phyloP scores from a whole-genome alignment of 1,284 basidiomycete genomes.

The Pascua guehoae region DNA sequence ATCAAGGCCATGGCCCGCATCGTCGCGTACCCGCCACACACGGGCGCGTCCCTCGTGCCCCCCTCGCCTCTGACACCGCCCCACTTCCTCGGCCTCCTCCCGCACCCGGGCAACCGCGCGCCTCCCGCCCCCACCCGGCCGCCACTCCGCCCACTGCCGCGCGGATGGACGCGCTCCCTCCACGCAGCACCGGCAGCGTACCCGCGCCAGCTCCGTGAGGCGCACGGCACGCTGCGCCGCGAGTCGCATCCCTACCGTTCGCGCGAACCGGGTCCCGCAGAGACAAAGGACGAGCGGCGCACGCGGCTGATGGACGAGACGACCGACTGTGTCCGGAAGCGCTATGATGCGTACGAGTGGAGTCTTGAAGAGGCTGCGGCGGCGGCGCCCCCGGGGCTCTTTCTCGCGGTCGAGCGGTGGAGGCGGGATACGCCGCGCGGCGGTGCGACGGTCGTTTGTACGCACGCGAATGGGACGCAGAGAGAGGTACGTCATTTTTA shows the following conservation, averaged over 20 bases:
- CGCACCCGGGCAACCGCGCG: constrained; percentile 7
- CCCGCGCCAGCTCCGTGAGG: constrained; percentile 51
- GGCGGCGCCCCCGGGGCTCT: constrained; percentile 7
- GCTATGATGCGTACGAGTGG: constrained; percentile 13
- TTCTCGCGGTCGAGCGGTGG: constrained; percentile 18
- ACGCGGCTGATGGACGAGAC: constrained; percentile 1
- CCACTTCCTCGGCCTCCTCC: constrained; percentile 7
- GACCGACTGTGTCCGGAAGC: neutral
- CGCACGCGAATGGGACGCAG: constrained; percentile 15
- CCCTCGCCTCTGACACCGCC: neutral
- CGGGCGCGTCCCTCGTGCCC: neutral
- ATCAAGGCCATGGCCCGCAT: no score
- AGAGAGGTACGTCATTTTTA: constrained; percentile 31
- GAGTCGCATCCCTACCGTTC: constrained; percentile 18
- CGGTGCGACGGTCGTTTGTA: constrained; percentile 11
- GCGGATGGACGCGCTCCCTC: constrained; percentile 55
- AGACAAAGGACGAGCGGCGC: constrained; percentile 35
- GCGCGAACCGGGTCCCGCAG: constrained; percentile 3
- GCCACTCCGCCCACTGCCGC: constrained; percentile 30
- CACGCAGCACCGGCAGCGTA: constrained; percentile 70
- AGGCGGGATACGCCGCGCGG: constrained; percentile 2
- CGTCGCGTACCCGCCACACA: constrained; percentile 3
- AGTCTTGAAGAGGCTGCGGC: constrained; percentile 4
- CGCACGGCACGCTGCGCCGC: constrained; percentile 34
- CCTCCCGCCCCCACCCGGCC: constrained; percentile 12